Base-by-base conservation (phyloP, 306 rosid species). In the Senna siamea region DNA sequence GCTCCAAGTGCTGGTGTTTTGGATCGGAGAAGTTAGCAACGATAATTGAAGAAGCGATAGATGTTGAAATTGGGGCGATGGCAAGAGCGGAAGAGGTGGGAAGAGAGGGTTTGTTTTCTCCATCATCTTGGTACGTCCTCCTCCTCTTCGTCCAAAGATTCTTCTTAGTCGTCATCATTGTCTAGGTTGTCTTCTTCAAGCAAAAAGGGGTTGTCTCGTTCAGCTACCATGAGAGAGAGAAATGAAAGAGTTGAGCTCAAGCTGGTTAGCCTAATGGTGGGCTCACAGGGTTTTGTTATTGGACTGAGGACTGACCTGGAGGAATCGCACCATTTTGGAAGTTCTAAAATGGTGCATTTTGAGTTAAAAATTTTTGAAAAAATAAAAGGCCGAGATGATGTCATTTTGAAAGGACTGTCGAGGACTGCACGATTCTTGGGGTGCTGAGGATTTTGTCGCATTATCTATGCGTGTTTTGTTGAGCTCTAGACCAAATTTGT, bases 201-300 rank as follows among this genome's bases (percentile, higher is more conserved):
- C 63, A 91, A 82, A 79, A 91, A 89, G 89, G 84, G 59, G 87
- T 87, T 89, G 90, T 89, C 65, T 76, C 74, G 90, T 2, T 82
- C 75, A 14, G 89, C 88, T 0, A 92, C 89, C 97, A 91, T 89
- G 55, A 5, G 57, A 30, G 26, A 46, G 48, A 50, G 19, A 23
- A 23, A 37, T 4, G 5, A 12, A 13, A 7, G 15, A 60, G 2
- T 58, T 30, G 6, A 11, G 70, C 2, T 26, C 30, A 26, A 26
- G 30, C 30, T 26, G 30, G 30, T 26, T 26, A 26, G 30, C 30
- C 30, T 26, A 37, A 37, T 37, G 40, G 40, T 37, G 40, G 40
- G 40, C 40, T 37, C 40, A 7, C 40, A 5, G 40, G 40, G 40
- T 37, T 37, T 37, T 37, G 40, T 5, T 37, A 5, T 37, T 37